phyloP scores from a whole-genome alignment of 2,329 filamentous ascomycete genomes.

The Xylariales sp. region DNA sequence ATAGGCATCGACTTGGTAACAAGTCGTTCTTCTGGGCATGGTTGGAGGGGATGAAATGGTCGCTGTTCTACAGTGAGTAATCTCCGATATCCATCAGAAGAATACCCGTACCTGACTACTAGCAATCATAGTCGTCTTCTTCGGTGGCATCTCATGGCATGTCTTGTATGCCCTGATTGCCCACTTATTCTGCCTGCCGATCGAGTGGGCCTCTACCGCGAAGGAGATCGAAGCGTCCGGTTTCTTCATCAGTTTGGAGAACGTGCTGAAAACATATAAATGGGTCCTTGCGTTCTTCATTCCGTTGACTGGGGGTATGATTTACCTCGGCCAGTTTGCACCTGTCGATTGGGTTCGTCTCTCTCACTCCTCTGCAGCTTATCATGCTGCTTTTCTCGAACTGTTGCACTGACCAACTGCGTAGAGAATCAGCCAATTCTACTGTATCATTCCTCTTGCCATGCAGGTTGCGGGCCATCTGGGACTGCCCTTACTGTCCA shows the following conservation, averaged over 20 bases:
- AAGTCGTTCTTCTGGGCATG: slow-evolving; percentile 19
- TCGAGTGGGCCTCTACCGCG: slow-evolving; percentile 24
- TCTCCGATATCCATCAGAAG: no score
- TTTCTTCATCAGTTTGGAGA: slow-evolving; percentile 29
- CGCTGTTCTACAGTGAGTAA: no score
- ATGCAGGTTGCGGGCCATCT: no score
- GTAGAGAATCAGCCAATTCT: no score
- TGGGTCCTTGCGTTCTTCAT: slow-evolving; percentile 17
- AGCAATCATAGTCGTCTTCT: slow-evolving; percentile 26
- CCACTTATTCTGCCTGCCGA: slow-evolving; percentile 23
- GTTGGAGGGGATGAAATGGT: slow-evolving; percentile 21
- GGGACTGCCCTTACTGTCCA: no score
- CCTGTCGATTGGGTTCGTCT: no score
- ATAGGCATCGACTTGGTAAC: not conserved
- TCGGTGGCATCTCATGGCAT: slow-evolving; percentile 25
- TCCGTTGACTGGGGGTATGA: not conserved
- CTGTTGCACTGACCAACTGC: no score
- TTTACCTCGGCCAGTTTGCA: no score
- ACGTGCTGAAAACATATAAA: slow-evolving; percentile 42
- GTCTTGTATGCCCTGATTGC: slow-evolving; percentile 23
- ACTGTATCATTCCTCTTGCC: no score
- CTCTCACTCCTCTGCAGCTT: no score
- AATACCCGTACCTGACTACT: no score
- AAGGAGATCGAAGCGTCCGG: slow-evolving; percentile 24
- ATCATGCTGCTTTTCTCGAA: no score